Conservation (phyloP, 768 basidiomycete genomes). For the Tephrocybe sp. region DNA sequence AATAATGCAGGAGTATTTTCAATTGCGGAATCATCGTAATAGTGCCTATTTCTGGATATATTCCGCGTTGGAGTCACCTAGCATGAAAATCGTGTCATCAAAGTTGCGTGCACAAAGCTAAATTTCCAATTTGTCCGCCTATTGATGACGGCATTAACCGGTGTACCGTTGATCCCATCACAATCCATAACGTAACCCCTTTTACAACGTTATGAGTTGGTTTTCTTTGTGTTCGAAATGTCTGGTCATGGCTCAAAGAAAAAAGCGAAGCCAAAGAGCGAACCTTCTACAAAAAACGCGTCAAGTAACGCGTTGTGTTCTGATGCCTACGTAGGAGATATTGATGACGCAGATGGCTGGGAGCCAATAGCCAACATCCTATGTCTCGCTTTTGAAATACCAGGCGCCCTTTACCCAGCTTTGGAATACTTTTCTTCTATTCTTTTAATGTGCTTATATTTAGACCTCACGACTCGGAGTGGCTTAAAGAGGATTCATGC, state of each 20-base stretch:
- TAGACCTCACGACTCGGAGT: slow-evolving; percentile 55
- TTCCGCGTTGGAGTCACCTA: no score
- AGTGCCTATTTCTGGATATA: no score
- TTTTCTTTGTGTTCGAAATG: slow-evolving; percentile 16
- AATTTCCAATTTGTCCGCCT: no score
- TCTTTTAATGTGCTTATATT: not conserved
- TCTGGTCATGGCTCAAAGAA: slow-evolving; percentile 28
- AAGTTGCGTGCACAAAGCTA: no score
- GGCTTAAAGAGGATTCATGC: slow-evolving; percentile 65
- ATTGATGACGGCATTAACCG: no score
- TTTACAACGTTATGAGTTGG: not conserved
- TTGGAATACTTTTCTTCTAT: not conserved
- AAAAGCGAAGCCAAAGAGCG: slow-evolving; percentile 16
- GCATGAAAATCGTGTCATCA: no score
- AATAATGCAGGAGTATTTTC: no score
- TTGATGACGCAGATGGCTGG: slow-evolving; percentile 53
- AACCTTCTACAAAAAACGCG: not conserved
- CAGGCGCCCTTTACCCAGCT: slow-evolving; percentile 37
- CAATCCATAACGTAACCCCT: not conserved
- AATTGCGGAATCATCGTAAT: no score
- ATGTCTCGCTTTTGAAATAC: slow-evolving; percentile 51
- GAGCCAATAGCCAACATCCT: slow-evolving; percentile 42
- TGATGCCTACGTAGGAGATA: slow-evolving; percentile 39
- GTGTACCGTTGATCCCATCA: no score
- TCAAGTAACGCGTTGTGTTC: not conserved